Evolutionary conservation across 164 flowering plant genomes (phyloP).

Genomic region (Hamamelis virginiana): DNA sequence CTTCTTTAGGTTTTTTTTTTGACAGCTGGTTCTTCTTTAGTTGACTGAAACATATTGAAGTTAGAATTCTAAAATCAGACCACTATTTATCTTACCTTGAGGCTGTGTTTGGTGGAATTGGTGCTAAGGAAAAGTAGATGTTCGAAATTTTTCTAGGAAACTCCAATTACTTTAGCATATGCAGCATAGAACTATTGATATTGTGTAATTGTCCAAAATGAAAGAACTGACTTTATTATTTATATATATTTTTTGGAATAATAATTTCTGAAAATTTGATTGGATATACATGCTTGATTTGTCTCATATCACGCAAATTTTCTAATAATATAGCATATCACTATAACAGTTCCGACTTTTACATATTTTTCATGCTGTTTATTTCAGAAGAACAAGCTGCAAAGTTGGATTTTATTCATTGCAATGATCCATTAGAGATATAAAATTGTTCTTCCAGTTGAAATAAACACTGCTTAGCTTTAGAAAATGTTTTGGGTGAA

Average conservation of each 20-base stretch:
- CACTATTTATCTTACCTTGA: neutral
- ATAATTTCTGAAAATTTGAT: neutral
- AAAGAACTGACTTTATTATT: neutral
- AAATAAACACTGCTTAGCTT: neutral
- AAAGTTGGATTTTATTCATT: too few species aligned
- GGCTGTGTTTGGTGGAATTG: neutral
- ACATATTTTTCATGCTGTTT: too few species aligned
- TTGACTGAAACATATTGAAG: neutral
- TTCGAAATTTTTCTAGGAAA: neutral
- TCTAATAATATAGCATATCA: neutral
- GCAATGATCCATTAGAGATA: neutral
- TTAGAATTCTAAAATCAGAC: neutral
- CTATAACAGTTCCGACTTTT: too few species aligned
- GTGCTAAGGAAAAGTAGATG: neutral
- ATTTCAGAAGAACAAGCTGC: too few species aligned
- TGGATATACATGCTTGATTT: neutral
- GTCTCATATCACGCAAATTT: neutral
- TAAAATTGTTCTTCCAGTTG: neutral
- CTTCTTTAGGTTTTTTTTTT: too few species aligned
- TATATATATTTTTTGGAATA: too few species aligned
- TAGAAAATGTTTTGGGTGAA: conserved; percentile 16
- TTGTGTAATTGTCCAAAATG: neutral
- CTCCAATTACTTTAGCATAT: too few species aligned
- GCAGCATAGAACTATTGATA: too few species aligned
- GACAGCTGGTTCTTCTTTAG: too few species aligned